phyloP scores from a whole-genome alignment of 129 eudicot species.

The Solidago caesia region DNA sequence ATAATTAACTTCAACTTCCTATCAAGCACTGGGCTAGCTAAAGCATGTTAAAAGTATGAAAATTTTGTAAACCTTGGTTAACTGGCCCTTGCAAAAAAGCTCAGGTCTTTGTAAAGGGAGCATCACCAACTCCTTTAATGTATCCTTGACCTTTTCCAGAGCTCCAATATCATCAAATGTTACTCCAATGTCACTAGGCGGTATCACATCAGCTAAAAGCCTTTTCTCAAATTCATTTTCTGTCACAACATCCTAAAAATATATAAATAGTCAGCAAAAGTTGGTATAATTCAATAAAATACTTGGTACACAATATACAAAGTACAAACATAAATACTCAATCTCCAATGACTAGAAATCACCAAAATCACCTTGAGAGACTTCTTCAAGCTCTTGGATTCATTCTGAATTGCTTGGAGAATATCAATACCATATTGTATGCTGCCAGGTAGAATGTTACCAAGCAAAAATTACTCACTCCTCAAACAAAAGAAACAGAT shows the following conservation, averaged over 20 bases:
- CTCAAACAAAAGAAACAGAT: background rate
- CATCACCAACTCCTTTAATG: constrained; percentile 95
- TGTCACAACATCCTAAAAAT: constrained; percentile 74
- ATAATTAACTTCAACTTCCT: constrained; percentile 1
- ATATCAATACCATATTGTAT: constrained; percentile 66
- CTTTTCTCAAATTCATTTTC: constrained; percentile 95
- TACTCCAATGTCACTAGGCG: constrained; percentile 93
- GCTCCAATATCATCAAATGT: constrained; percentile 99
- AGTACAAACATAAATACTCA: background rate
- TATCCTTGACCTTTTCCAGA: constrained; percentile 90
- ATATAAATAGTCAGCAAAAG: constrained; percentile 20
- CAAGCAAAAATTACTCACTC: constrained; percentile 16
- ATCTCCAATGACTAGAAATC: constrained; percentile 4
- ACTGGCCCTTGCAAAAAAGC: constrained; percentile 95
- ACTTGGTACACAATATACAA: constrained; percentile 1
- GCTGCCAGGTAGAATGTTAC: constrained; percentile 45
- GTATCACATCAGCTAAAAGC: constrained; percentile 90
- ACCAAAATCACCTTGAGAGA: constrained; percentile 70
- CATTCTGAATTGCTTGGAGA: constrained; percentile 68
- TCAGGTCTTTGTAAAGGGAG: constrained; percentile 96
- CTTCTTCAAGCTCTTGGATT: constrained; percentile 85
- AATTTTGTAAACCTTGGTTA: constrained; percentile 62
- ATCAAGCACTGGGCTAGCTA: background rate
- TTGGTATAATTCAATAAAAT: background rate
- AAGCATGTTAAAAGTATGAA: background rate